These are phyloP conservation scores for Wickerhamiella parazyma DNA, from an alignment of 805 yeast species.

Conservation along the genomic window DNA sequence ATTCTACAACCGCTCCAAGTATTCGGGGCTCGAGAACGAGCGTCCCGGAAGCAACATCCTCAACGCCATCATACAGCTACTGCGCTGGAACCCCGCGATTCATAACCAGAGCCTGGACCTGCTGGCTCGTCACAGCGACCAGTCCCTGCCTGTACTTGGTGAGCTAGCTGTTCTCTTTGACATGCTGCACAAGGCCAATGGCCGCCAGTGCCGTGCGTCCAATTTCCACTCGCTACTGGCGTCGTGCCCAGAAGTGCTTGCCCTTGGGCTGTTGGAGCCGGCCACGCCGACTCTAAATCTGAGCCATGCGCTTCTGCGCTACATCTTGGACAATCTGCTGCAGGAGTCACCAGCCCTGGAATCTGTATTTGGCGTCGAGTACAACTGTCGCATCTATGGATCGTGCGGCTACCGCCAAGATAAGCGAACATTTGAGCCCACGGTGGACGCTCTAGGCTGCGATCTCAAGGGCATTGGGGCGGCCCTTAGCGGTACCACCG, in stretches of 20 bases:
- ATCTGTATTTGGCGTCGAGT: conserved; percentile 14
- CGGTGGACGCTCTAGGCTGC: conserved; percentile 10
- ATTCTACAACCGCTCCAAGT: conserved; percentile 59
- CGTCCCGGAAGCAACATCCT: conserved; percentile 55
- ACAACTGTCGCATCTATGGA: conserved; percentile 14
- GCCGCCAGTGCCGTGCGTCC: conserved; percentile 65
- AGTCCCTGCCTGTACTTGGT: conserved; percentile 36
- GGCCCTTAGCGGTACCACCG: conserved; percentile 15
- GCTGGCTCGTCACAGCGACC: conserved; percentile 33
- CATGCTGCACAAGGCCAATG: conserved; percentile 73
- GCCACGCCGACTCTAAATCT: conserved; percentile 18
- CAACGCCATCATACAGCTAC: conserved; percentile 67
- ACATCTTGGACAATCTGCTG: conserved; percentile 40
- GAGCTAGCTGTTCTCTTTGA: conserved; percentile 85
- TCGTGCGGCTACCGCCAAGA: conserved; percentile 15
- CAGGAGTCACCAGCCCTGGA: conserved; percentile 26
- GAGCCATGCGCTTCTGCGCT: conserved; percentile 44
- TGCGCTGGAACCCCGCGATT: conserved; percentile 60
- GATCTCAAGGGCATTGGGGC: conserved; percentile 14
- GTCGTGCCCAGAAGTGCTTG: conserved; percentile 36
- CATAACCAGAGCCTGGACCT: conserved; percentile 49
- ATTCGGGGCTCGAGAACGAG: conserved; percentile 82
- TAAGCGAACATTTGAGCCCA: neutral
- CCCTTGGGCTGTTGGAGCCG: conserved; percentile 37
- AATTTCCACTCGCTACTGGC: conserved; percentile 53